Evolutionary conservation across 257 asterid genomes (phyloP).

Genomic region (Solanum neorickii): DNA sequence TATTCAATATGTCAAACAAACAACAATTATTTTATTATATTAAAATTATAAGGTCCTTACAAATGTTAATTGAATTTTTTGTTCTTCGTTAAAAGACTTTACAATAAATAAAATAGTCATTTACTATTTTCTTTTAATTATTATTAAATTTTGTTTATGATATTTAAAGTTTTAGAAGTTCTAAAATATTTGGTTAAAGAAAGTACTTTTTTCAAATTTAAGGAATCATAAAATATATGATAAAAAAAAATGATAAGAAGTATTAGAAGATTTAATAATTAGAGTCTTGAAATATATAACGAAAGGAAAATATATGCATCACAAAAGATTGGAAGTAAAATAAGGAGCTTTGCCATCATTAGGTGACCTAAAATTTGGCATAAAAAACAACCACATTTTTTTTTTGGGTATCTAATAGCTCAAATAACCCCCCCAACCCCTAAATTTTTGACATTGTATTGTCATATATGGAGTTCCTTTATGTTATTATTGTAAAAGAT

Average conservation of each 20-base stretch:
- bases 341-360: not conserved
- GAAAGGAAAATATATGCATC: not conserved
- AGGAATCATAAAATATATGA: too few relatives aligned
- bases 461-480: not conserved
- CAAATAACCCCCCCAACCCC: not conserved
- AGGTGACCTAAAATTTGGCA: not conserved
- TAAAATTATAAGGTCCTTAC: not conserved
- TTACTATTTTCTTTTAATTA: too few relatives aligned
- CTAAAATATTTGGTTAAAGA: too few relatives aligned
- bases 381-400: not conserved
- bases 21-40: not conserved
- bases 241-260: not conserved
- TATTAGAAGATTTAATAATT: not conserved
- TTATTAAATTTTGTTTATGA: too few relatives aligned
- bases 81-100: too few relatives aligned
- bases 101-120: too few relatives aligned
- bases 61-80: too few relatives aligned
- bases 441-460: not conserved
- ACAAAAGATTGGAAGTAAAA: not conserved
- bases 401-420: not conserved
- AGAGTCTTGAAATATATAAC: not conserved
- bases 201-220: too few relatives aligned
- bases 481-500: not conserved
- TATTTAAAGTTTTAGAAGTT: too few relatives aligned
- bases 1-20: not conserved